A percentile compares a stretch with the other conserved stretches of the same genome.
phyloP scores from a whole-genome alignment of 2,329 filamentous ascomycete genomes.

The Claviceps maximensis region DNA sequence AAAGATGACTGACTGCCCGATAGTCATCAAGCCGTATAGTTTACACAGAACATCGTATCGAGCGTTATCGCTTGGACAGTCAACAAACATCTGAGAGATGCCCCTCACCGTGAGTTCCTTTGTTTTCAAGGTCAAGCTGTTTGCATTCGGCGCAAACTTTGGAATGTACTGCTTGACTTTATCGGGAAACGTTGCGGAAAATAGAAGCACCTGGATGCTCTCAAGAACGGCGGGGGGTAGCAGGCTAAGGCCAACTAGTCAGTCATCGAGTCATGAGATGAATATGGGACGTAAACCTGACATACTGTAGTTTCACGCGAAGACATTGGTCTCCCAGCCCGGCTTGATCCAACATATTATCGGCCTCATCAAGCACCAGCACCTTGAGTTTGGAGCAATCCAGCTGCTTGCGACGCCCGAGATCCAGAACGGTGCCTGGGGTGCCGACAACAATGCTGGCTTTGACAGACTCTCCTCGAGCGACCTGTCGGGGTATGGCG shows the following conservation, averaged over 20 bases:
- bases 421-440: constrained; percentile 81
- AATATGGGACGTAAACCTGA: too few relatives aligned
- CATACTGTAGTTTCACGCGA: constrained; percentile 61
- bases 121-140: constrained; percentile 75
- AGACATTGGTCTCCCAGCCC: constrained; percentile 91
- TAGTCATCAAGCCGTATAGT: constrained; percentile 91
- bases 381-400: constrained; percentile 61
- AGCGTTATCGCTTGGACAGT: constrained; percentile 67
- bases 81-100: constrained; percentile 96
- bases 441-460: constrained; percentile 83
- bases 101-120: constrained; percentile 92
- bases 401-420: constrained; percentile 65
- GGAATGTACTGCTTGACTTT: constrained; percentile 74
- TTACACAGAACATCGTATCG: constrained; percentile 86
- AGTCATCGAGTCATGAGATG: neutral
- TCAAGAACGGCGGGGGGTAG: constrained; percentile 50
- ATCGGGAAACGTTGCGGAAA: constrained; percentile 86
- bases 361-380: constrained; percentile 88
- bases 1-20: constrained; percentile 96
- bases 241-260: constrained; percentile 16
- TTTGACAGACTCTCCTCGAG: constrained; percentile 54
- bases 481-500: constrained; percentile 67
- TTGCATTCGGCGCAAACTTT: constrained; percentile 73
- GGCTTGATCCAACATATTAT: constrained; percentile 97
- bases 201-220: constrained; percentile 74